phyloP scores from a whole-genome alignment of 768 basidiomycete genomes.

The Boletus subparvulus region DNA sequence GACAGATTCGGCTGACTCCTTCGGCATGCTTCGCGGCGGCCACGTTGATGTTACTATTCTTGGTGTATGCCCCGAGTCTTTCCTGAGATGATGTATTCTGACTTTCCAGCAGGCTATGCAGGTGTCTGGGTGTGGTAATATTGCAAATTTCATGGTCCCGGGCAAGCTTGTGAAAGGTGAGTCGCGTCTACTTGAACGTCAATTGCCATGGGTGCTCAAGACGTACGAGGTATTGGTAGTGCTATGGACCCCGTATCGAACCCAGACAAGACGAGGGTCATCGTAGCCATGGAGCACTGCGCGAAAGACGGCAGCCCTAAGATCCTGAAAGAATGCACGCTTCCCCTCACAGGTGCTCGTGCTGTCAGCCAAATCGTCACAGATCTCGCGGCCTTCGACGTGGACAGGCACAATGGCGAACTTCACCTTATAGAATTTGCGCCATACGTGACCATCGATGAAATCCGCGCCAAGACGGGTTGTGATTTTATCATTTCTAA shows the following conservation, averaged over 20 bases:
- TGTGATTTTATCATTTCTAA: slow-evolving; percentile 67
- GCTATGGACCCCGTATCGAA: slow-evolving; percentile 96
- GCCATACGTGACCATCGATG: slow-evolving; percentile 74
- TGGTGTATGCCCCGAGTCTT: slow-evolving; percentile 65
- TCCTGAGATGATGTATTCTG: slow-evolving; percentile 7
- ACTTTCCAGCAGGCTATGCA: slow-evolving; percentile 75
- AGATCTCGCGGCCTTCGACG: slow-evolving; percentile 84
- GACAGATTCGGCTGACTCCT: slow-evolving; percentile 80
- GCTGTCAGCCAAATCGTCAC: slow-evolving; percentile 89
- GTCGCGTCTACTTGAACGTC: neutral
- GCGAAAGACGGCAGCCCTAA: slow-evolving; percentile 87
- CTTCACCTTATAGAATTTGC: slow-evolving; percentile 76
- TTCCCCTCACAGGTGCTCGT: slow-evolving; percentile 84
- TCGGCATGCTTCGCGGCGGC: slow-evolving; percentile 95
- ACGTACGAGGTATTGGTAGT: slow-evolving; percentile 74
- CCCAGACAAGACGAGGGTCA: slow-evolving; percentile 89
- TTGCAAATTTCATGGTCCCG: slow-evolving; percentile 97
- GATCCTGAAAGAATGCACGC: slow-evolving; percentile 72
- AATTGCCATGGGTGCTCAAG: slow-evolving; percentile 35
- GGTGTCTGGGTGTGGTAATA: slow-evolving; percentile 85
- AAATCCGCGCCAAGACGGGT: slow-evolving; percentile 79
- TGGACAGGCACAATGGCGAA: slow-evolving; percentile 68
- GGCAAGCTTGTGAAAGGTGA: slow-evolving; percentile 83
- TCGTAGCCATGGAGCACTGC: slow-evolving; percentile 85
- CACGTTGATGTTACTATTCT: slow-evolving; percentile 92